Conservation (phyloP, 371 early-diverging fungal species). For the Chytridium lagenaria region DNA sequence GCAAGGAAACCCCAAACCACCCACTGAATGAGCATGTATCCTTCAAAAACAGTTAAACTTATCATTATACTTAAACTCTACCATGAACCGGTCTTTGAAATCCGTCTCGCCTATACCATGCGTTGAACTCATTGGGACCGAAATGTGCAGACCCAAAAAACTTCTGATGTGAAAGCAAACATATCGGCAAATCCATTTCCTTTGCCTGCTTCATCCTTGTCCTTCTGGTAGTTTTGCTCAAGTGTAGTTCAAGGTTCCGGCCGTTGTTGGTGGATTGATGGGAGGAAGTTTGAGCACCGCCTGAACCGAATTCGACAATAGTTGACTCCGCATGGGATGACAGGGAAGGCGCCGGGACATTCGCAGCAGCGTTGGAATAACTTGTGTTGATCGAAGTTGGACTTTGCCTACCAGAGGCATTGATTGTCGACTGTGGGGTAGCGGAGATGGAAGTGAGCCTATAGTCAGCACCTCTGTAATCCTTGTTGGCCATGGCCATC, state of each 20-base stretch:
- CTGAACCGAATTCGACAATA: not conserved
- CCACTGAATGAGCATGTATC: constrained; percentile 59
- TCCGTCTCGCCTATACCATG: constrained; percentile 66
- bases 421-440: not conserved
- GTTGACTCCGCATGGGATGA: not conserved
- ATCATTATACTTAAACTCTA: constrained; percentile 5
- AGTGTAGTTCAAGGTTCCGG: not conserved
- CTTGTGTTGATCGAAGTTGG: not conserved
- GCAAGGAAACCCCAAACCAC: constrained; percentile 26
- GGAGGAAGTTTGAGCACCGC: not conserved
- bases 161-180: constrained; percentile 25
- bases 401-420: not conserved
- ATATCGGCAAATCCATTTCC: constrained; percentile 35
- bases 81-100: constrained; percentile 67
- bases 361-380: not conserved
- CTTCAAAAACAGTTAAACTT: not conserved
- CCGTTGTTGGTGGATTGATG: not conserved
- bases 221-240: constrained; percentile 11
- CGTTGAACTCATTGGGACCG: constrained; percentile 48
- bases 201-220: constrained; percentile 21
- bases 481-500: too few relatives aligned
- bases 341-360: not conserved
- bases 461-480: constrained; percentile 2
- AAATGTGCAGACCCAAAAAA: constrained; percentile 33
- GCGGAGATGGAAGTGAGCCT: not conserved